Evolutionary conservation across 306 rosid genomes (phyloP), one percentile per base, ranked within the genome.

Genomic region (Castanea mollissima): DNA sequence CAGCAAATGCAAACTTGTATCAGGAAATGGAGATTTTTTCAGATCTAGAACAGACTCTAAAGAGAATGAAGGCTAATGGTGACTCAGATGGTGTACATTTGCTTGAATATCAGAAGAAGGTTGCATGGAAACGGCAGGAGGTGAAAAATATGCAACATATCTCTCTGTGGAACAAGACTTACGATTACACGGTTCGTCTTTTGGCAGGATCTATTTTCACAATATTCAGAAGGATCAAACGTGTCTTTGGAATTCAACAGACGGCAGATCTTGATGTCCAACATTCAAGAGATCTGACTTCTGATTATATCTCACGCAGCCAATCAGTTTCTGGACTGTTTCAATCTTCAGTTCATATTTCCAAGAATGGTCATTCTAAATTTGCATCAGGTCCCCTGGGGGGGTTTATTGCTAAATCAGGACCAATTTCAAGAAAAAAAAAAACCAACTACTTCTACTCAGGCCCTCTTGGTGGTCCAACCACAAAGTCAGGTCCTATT

Each of bases 381-480:
- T 96, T 93, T 85, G 89, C 99, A 27, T 93, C 98, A 1, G 99
- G 99, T 71, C 98, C 99, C 77, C 90, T 91, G 35, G 91, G 92
- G 67, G 86, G 76, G 72, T 75, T 81, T 80, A 38, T 79, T 19
- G 82, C 86, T 69, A 83, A 82, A 69, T 80, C 94, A 20, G 87
- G 86, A 62, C 80, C 86, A 67, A 82, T 76, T 57, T 84, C 65
- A 2, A 82, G 77, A 77, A 55, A 79, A 65, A 79, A 69, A 41
- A 88, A 86, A 85, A 56, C 84, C 70, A 83, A 77, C 81, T 80
- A 76, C 85, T 77, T 88, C 85, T 85, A 81, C 78, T 92, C 94
- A 0, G 93, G 97, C 69, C 96, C 99, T 73, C 89, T 93, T 74
- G 89, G 87, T 71, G 84, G 88, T 76, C 87, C 96, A 49, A 81